Evolutionary conservation across 805 yeast genomes (phyloP), one percentile per base, ranked within the genome.

Genomic region (Brettanomyces naardenensis): DNA sequence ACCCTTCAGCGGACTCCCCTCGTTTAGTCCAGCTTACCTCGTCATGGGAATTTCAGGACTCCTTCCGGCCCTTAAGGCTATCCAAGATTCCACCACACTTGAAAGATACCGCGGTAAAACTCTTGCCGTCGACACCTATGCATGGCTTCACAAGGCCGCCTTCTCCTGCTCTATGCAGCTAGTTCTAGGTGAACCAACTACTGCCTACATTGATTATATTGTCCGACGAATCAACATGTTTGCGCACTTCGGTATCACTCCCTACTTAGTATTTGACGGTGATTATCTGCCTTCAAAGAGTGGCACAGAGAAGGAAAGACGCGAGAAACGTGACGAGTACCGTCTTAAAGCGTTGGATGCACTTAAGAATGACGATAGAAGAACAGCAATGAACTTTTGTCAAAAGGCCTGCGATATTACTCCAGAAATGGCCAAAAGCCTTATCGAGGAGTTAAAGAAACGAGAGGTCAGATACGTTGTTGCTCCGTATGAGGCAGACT

Each of bases 401-500:
- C 78, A 75, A 58, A 82, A 82, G 57, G 80, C 92, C 28, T 83
- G 95, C 4, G 89, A 82, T 48, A 82, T 92, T 10, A 83, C 95
- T 2, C 87, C 95, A 1, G 76, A 77, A 44, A 88, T 92, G 92
- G 97, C 96, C 4, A 84, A 84, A 49, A 71, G 86, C 10, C 68
- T 90, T 10, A 87, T 89, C 53, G 82, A 80, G 29, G 80, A 73
- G 49, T 67, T 94, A 44, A 78, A 77, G 46, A 46, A 56, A 11
- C 65, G 70, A 33, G 58, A 61, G 1, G 75, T 92, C 35, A 71
- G 68, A 42, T 90, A 74, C 50, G 73, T 92, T 6, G 98, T 92
- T 6, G 97, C 99, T 0, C 99, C 99, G 0, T 92, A 87, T 55
- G 99, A 92, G 61, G 98, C 98, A 1, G 99, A 92, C 57, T 82